Evolutionary conservation across 1,284 basidiomycete genomes (phyloP).

Genomic region (Paramarasmius palmivorus): DNA sequence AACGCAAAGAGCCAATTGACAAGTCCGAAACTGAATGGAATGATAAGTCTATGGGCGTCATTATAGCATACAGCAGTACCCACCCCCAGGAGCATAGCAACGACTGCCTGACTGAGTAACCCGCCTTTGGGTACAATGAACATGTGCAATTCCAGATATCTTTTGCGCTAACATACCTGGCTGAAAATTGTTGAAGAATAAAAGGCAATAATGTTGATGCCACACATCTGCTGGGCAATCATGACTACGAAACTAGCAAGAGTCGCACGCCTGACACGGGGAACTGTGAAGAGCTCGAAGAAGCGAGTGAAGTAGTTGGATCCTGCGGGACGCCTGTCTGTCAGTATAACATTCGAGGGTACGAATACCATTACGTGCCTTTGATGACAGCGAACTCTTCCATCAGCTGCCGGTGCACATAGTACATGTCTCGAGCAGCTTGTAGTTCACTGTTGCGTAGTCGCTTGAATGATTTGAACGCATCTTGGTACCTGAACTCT

Average conservation of each 20-base stretch:
- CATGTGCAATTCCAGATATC: too few species aligned
- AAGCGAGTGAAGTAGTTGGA: conserved; percentile 50
- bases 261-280: conserved; percentile 69
- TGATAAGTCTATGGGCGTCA: background rate
- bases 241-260: conserved; percentile 68
- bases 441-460: conserved; percentile 67
- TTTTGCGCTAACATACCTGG: conserved; percentile 12
- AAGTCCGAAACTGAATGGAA: conserved; percentile 65
- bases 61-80: background rate
- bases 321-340: conserved; percentile 16
- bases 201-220: conserved; percentile 58
- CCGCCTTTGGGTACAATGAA: conserved; percentile 33
- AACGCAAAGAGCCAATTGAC: conserved; percentile 67
- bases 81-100: conserved; percentile 52
- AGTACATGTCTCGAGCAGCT: conserved; percentile 58
- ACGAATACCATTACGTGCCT: conserved; percentile 17
- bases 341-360: background rate
- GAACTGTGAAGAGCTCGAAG: conserved; percentile 65
- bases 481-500: conserved; percentile 45
- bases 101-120: conserved; percentile 47
- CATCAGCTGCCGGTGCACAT: conserved; percentile 59
- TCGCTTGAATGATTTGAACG: conserved; percentile 56
- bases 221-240: conserved; percentile 38
- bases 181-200: conserved; percentile 72
- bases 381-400: conserved; percentile 54